Base-by-base conservation (phyloP, 768 basidiomycete genomes). In the Leucosporidium yakuticum region DNA sequence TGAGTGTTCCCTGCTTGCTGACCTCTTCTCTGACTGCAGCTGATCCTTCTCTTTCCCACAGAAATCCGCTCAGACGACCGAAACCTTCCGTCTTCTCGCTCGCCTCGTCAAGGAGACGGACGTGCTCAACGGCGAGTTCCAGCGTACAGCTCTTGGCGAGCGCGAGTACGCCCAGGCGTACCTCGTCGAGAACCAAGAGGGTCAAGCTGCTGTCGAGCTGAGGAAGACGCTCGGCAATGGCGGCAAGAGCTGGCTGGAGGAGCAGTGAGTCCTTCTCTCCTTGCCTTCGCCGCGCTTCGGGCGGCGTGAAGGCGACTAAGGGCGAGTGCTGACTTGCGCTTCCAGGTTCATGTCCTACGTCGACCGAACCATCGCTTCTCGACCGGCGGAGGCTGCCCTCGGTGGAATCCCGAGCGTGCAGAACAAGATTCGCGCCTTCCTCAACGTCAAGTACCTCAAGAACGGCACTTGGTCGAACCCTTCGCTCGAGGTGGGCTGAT, bases 321-420 rank as follows among this genome's bases (percentile, higher is more conserved):
- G n/a, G 8, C n/a, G 36, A 53, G 29, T 5, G n/a, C 8, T 17
- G 34, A 54, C 14, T 34, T 23, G 27, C 1, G 11, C 1, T 4
- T 47, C 3, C 65, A 79, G 79, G 65, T 81, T 80, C 67, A 75
- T 79, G 61, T 65, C 73, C 34, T 76, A 80, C 67, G 75, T 99
- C 61, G 91, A 94, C 66, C 84, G 87, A 53, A 88, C 88, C 0
- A 83, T 99, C 21, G 88, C 90, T 63, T 83, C 88, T 2, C 81
- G 90, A 17, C 90, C 91, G 0, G 83, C 85, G 62, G 90, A 96
- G 73, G 95, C 95, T 1, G 82, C 84, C 50, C 82, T 99, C 7
- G 95, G 95, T 21, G 95, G 95, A 31, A 88, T 93, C 65, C 95
- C 95, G 0, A 90, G 89, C 66, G 82, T 93, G 19, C 82, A 86